Percentiles rank a stretch among this genome's conserved stretches.
Evolutionary conservation across 2,329 filamentous ascomycete species (phyloP).

Genomic region (Penicillium hordei): DNA sequence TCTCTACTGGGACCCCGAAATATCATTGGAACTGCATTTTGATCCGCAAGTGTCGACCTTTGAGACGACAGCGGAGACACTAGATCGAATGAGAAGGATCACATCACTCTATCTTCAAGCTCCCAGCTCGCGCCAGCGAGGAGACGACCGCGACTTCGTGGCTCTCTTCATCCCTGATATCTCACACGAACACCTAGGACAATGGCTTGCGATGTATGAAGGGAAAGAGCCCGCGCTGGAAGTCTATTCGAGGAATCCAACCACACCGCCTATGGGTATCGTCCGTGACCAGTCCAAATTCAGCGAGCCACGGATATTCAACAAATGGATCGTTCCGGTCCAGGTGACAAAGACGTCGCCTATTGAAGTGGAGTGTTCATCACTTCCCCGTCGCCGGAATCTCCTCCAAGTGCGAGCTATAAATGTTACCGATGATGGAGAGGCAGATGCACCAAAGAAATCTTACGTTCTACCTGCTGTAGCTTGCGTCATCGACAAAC

Average conservation of each 20-base stretch:
- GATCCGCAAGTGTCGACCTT: constrained; percentile 9
- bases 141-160: constrained; percentile 25
- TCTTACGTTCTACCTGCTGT: constrained; percentile 22
- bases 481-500: constrained; percentile 37
- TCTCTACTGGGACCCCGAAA: constrained; percentile 32
- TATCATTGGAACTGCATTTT: constrained; percentile 23
- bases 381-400: constrained; percentile 30
- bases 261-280: constrained; percentile 19
- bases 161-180: constrained; percentile 30
- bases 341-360: constrained; percentile 1
- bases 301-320: constrained; percentile 27
- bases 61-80: constrained; percentile 19
- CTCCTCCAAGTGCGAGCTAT: constrained; percentile 23
- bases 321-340: constrained; percentile 23
- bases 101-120: constrained; percentile 32
- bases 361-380: constrained; percentile 29
- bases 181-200: constrained; percentile 12
- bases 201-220: constrained; percentile 25
- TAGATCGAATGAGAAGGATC: constrained; percentile 34
- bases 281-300: constrained; percentile 29
- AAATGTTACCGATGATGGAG: constrained; percentile 8
- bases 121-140: constrained; percentile 11
- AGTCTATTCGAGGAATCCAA: constrained; percentile 17
- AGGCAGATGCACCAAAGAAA: constrained; percentile 16
- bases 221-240: constrained; percentile 26